Base-by-base conservation (phyloP, 306 rosid species). In the Acacia melanoxylon region DNA sequence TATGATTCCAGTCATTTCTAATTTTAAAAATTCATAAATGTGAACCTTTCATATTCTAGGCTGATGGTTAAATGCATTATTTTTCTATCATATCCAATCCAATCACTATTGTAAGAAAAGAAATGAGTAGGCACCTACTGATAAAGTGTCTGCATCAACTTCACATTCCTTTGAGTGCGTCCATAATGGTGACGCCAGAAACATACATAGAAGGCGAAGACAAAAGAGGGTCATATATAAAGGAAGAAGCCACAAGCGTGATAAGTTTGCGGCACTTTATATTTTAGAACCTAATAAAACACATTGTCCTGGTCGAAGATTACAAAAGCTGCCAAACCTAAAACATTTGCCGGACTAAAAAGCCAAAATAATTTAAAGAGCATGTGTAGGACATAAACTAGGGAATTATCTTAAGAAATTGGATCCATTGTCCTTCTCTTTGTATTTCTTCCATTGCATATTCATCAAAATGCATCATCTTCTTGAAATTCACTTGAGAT, bases 251-350 rank as follows among this genome's bases (percentile, higher is more conserved):
- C 62, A 6, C 59, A n/a, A 56, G 68, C 67, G 65, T 75, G 68
- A 31, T 33, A 74, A 48, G 63, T 49, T 74, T 44, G 56, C 12
- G 24, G 42, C 56, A 14, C 76, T 72, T 45, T 46, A 49, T 51
- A 31, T 20, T 75, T 58, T 75, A 19, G 75, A 25, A 77, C 25
- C 27, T 61, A 61, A 16, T 61, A 17, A 25, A 24, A 41, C 42
- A 11, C 29, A 9, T 65, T 65, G 81, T 45, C 63, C 15, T 19
- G 15, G 48, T 45, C 49, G 81, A 19, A 45, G n/a, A 63, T 31
- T 45, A 77, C 73, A 63, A 45, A 45, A 45, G 56, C 45, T 77
- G 80, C 80, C 72, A 58, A 58, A 29, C 80, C 80, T 61, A 22
- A 37, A 51, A 62, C 44, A 76, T 44, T 59, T 76, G 72, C 51